Base-by-base conservation (phyloP, 2,329 filamentous ascomycete genomes). In the Lasiodiplodia sp. region DNA sequence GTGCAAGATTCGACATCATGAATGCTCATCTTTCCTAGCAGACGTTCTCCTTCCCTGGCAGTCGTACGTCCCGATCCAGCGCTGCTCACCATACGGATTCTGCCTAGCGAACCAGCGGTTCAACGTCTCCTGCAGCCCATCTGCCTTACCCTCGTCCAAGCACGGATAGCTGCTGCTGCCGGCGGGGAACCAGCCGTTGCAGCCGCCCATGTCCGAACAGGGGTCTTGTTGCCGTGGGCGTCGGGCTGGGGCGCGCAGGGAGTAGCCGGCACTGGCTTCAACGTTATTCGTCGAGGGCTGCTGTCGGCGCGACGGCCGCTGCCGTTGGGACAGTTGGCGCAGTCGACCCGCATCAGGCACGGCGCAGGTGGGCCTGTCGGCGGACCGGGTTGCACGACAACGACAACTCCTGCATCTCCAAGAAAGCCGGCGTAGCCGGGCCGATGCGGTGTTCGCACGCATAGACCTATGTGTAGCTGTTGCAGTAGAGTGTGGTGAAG, bases 91-190 rank as follows among this genome's bases (percentile, higher is more conserved):
- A 64, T 79, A 76, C 21, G 77, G 74, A 69, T 81, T 74, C 67
- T 76, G 68, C 2, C 79, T 77, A 70, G 76, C 72, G 68, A 80
- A 77, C 78, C 77, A 79, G 8, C 78, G 77, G 70, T 80, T 80
- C 52, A 80, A 69, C 12, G 74, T 74, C 72, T 79, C 73, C 47
- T 80, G 78, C 57, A 69, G 64, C 1, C 78, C 78, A 65, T 77
- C 73, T 0, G 64, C 62, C 68, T 70, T 68, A 11, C 78, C 79
- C 64, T 77, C 75, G 4, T 65, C 58, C 2, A 72, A 76, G 69
- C 75, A 77, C 34, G 73, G 74, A 67, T 75, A 77, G 34, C 69
- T 73, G 38, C 74, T 74, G 16, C 72, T 73, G 16, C 69, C 70
- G 2, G 74, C 75, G 28, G 74, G 77, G 70, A 80, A 79, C 78